Conservation (phyloP, 2,329 filamentous ascomycete genomes). For the Stylonectria norvegica region DNA sequence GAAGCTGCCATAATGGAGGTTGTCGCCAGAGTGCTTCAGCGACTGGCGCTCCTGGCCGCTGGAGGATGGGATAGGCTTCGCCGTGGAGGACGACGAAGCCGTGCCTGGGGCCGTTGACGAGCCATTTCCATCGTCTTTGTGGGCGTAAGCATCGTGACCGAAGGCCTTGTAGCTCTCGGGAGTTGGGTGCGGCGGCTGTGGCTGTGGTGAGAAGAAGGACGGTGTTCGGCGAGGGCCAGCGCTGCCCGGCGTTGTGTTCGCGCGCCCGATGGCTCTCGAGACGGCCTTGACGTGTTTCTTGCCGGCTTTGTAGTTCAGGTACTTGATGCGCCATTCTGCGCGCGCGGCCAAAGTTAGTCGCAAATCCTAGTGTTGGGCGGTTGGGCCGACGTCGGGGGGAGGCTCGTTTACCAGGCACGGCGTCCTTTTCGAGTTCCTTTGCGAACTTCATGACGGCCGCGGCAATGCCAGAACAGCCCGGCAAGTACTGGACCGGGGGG, state of each 20-base stretch:
- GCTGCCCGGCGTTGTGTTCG: slow-evolving; percentile 50
- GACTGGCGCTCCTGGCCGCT: slow-evolving; percentile 37
- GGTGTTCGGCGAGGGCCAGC: slow-evolving; percentile 32
- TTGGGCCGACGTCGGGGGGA: neutral
- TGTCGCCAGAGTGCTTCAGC: slow-evolving; percentile 37
- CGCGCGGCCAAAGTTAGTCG: slow-evolving; percentile 8
- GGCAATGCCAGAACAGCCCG: slow-evolving; percentile 10
- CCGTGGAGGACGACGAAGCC: slow-evolving; percentile 10
- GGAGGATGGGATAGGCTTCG: slow-evolving; percentile 19
- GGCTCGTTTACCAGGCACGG: slow-evolving; percentile 66
- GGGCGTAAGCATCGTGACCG: slow-evolving; percentile 2
- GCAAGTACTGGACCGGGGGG: slow-evolving; percentile 9
- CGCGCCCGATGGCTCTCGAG: slow-evolving; percentile 63
- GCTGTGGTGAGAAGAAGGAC: slow-evolving; percentile 29
- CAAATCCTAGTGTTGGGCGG: neutral
- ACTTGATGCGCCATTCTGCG: slow-evolving; percentile 85
- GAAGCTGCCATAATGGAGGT: slow-evolving; percentile 53
- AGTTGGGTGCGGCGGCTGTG: slow-evolving; percentile 19
- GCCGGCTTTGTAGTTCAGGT: slow-evolving; percentile 90
- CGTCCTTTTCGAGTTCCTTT: slow-evolving; percentile 79
- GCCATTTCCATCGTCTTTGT: slow-evolving; percentile 6
- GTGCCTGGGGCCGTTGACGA: slow-evolving; percentile 6
- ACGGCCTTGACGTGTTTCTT: slow-evolving; percentile 93
- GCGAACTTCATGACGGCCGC: slow-evolving; percentile 57
- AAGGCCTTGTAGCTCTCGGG: slow-evolving; percentile 5